Evolutionary conservation across 345 rosid genomes (phyloP).

Genomic region (Citrus glauca): DNA sequence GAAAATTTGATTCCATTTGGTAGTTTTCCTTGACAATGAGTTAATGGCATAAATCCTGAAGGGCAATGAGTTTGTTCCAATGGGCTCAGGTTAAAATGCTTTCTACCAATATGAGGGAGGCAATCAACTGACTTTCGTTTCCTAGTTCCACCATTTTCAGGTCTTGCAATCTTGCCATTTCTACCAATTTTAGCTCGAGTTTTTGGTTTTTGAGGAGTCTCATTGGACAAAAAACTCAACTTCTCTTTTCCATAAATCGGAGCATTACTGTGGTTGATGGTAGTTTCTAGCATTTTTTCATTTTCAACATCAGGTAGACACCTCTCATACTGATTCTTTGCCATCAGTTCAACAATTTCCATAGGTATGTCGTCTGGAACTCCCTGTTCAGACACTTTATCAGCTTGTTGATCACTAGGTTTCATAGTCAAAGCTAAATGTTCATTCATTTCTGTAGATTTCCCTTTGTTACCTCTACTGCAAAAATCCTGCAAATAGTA

Average conservation of each 20-base stretch:
- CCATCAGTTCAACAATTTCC: conserved; percentile 96
- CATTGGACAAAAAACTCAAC: conserved; percentile 36
- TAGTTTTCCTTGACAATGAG: conserved; percentile 43
- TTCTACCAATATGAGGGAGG: conserved; percentile 37
- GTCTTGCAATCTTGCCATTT: conserved; percentile 29
- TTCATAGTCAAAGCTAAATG: conserved; percentile 27
- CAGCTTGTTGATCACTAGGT: conserved; percentile 34
- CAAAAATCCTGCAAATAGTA: conserved; percentile 51
- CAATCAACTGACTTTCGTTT: conserved; percentile 38
- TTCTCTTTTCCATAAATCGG: conserved; percentile 33
- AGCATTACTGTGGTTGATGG: conserved; percentile 23
- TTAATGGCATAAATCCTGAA: conserved; percentile 31
- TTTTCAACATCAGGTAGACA: conserved; percentile 65
- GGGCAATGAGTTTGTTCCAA: conserved; percentile 36
- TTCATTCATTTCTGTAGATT: conserved; percentile 34
- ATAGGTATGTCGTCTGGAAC: conserved; percentile 75
- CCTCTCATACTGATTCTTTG: conserved; percentile 85
- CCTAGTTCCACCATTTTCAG: conserved; percentile 24
- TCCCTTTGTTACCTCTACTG: conserved; percentile 41
- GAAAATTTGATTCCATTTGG: conserved; percentile 36
- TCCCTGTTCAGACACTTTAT: conserved; percentile 46
- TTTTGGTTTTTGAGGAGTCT: conserved; percentile 36
- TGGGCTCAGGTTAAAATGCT: conserved; percentile 26
- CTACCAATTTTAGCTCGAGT: conserved; percentile 35
- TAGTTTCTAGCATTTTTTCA: conserved; percentile 37